Evolutionary conservation across 345 rosid species (phyloP).

Genomic region (Rhizophora mangle): DNA sequence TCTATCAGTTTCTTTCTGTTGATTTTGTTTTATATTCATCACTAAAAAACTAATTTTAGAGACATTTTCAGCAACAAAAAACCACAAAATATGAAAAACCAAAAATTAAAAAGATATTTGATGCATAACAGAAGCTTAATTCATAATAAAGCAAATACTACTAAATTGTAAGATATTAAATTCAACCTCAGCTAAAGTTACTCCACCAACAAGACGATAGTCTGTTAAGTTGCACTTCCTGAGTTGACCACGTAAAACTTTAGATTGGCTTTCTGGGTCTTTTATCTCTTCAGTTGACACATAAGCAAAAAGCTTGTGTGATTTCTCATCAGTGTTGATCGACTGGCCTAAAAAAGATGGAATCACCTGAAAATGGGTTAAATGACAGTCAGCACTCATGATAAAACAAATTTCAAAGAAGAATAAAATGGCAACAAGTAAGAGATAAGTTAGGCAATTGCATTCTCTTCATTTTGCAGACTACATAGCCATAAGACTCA

Average conservation of each 20-base stretch:
- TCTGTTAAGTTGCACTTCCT: constrained; percentile 70
- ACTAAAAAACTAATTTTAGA: too few species aligned
- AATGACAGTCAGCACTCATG: constrained; percentile 7
- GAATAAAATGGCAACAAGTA: not conserved
- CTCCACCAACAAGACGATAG: constrained; percentile 54
- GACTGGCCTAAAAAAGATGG: constrained; percentile 54
- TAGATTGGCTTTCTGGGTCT: constrained; percentile 25
- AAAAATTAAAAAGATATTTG: not conserved
- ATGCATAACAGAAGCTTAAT: not conserved
- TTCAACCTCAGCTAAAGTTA: constrained; percentile 67
- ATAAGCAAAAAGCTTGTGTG: constrained; percentile 54
- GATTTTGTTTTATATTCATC: not conserved
- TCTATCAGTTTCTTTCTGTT: not conserved
- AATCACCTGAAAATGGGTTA: constrained; percentile 55
- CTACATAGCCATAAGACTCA: too few species aligned
- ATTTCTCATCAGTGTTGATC: constrained; percentile 33
- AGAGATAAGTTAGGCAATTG: not conserved
- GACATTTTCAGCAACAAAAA: too few species aligned
- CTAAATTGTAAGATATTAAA: not conserved
- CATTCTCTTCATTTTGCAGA: too few species aligned
- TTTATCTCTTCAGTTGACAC: constrained; percentile 52
- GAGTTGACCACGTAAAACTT: constrained; percentile 49
- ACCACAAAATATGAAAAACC: not conserved
- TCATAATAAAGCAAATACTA: not conserved
- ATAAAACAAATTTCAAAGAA: not conserved